Evolutionary conservation across 2,329 filamentous ascomycete species (phyloP), one percentile per base, ranked within the genome.

Genomic region (Alternaria sp.): DNA sequence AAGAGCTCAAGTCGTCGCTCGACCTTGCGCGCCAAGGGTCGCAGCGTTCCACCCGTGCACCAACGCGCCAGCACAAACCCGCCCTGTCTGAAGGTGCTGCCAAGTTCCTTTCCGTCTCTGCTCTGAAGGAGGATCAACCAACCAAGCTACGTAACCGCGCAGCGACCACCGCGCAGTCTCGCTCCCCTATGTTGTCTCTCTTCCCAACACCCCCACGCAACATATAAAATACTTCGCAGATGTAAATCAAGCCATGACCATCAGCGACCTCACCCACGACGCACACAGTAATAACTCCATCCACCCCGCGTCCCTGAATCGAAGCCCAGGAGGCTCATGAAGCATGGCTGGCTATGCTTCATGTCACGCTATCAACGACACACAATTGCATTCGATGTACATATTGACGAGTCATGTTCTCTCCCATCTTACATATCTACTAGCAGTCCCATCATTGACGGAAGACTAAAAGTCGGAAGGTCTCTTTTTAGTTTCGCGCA

Each of bases 41-140:
- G 7, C 64, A 65, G 5, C 67, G 67, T 26, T 71, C 72, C 6
- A 60, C 30, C 21, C 51, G 56, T 30, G 55, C 56, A 43, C 59
- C 62, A 36, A 50, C 59, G 23, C 65, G 64, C 40, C 66, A 73
- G 23, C 77, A 80, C 58, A 79, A 79, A 43, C 73, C 74, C 21
- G 65, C 76, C 11, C 65, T 73, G 23, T 80, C 77, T 25, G 77
- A 79, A 19, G 68, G 76, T 26, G 74, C 73, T 6, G 72, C 74
- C 15, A 78, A 78, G 51, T 55, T 79, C 7, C 71, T 77, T n/a
- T 53, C 64, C 4, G 51, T 67, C 13, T 40, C 54, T 26, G 54
- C 44, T 28, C 10, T 52, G 6, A 21, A 57, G 12, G 66, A 69
- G 26, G 53, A 62, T 19, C 55, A 59, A 3, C 36, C 59, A 10